Percentiles rank a stretch among this genome's conserved stretches.
Conservation (phyloP, 129 eudicot species). For the Deinandra increscens region DNA sequence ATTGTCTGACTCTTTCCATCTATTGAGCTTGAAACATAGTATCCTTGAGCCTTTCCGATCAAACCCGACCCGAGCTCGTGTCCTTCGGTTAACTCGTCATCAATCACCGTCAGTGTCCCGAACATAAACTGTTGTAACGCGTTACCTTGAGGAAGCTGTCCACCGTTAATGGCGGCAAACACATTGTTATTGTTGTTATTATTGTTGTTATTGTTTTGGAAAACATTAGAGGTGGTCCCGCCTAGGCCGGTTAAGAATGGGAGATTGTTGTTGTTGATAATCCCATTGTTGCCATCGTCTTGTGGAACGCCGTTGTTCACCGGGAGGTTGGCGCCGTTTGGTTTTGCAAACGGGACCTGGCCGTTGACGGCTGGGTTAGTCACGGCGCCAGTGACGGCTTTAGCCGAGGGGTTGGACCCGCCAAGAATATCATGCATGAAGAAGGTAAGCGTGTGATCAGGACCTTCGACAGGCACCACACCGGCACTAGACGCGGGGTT, state of each 20-base stretch:
- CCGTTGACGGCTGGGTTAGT: too few relatives aligned
- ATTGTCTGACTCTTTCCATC: constrained; percentile 74
- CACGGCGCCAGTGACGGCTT: too few relatives aligned
- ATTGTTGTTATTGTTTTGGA: constrained; percentile 35
- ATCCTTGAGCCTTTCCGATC: constrained; percentile 82
- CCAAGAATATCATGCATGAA: too few relatives aligned
- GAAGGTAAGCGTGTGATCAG: constrained; percentile 28
- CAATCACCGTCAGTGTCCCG: constrained; percentile 70
- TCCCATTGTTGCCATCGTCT: too few relatives aligned
- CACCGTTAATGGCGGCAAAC: constrained; percentile 44
- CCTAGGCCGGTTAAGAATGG: constrained; percentile 49
- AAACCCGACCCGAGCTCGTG: constrained; percentile 62
- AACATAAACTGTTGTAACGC: constrained; percentile 54
- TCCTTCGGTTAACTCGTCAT: constrained; percentile 78
- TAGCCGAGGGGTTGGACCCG: too few relatives aligned
- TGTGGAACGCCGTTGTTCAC: too few relatives aligned
- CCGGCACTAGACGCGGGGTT: constrained; percentile 14
- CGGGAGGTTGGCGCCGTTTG: too few relatives aligned
- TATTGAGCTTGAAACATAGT: constrained; percentile 55
- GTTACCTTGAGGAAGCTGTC: constrained; percentile 48
- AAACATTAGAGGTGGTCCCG: constrained; percentile 30
- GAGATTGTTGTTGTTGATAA: too few relatives aligned
- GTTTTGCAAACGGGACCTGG: too few relatives aligned
- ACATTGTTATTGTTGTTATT: constrained; percentile 24
- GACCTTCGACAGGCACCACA: constrained; percentile 21